Evolutionary conservation across 352 stramenopile species (phyloP).

Genomic region (Globisporangium ultimum): DNA sequence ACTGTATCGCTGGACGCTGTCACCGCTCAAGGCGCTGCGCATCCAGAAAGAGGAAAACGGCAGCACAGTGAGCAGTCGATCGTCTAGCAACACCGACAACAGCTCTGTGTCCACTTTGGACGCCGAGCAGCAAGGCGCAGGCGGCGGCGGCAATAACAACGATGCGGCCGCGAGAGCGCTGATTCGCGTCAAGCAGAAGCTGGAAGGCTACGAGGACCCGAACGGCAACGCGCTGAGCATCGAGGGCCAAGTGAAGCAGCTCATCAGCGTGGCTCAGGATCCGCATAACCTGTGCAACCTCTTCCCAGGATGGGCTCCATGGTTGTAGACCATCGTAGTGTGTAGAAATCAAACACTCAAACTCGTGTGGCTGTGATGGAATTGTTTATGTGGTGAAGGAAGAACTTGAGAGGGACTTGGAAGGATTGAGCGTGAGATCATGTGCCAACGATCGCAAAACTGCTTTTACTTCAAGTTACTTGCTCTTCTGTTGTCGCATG

Average conservation of each 20-base stretch:
- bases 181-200: slow-evolving; percentile 96
- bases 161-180: slow-evolving; percentile 93
- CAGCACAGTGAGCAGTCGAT: slow-evolving; percentile 9
- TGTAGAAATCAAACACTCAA: too few species aligned
- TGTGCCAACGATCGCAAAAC: too few species aligned
- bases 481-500: too few species aligned
- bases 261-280: slow-evolving; percentile 96
- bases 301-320: slow-evolving; percentile 96
- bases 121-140: slow-evolving; percentile 3
- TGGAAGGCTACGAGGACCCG: slow-evolving; percentile 97
- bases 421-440: too few species aligned
- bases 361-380: too few species aligned
- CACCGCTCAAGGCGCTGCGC: slow-evolving; percentile 82
- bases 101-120: slow-evolving; percentile 7
- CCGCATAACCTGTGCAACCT: slow-evolving; percentile 94
- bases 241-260: slow-evolving; percentile 97
- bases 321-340: slow-evolving; percentile 60
- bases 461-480: too few species aligned
- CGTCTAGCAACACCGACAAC: slow-evolving; percentile 22
- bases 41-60: slow-evolving; percentile 69
- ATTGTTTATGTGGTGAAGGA: too few species aligned
- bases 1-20: slow-evolving; percentile 98
- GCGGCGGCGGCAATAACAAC: slow-evolving; percentile 29
- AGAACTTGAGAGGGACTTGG: too few species aligned
- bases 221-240: slow-evolving; percentile 96